Evolutionary conservation across 148 eudicot species (phyloP), one percentile per base, ranked within the genome.

Genomic region (Nepenthes gracilis): DNA sequence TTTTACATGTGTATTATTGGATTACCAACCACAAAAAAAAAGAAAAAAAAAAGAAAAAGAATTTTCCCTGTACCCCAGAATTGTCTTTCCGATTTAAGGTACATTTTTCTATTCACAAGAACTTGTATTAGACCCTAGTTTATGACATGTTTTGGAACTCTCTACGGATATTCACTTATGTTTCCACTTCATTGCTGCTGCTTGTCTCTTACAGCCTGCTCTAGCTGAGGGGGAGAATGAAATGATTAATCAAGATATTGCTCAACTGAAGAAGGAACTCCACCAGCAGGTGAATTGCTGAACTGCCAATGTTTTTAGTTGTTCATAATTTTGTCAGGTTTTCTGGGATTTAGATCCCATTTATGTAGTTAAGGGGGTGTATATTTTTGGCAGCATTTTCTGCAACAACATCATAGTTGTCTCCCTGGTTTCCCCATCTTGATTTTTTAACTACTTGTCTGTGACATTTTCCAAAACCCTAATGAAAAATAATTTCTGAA

Each of bases 161-260:
- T 23, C 4, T 3, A 3, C 6, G 45, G 45, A 40, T 4, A 8
- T 47, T 11, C 33, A 6, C 64, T 52, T 50, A 47, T 59, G 10
- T 32, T 61, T 51, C 43, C 55, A 11, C 9, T 53, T 57, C 34
- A 2, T 51, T 62, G 13, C 34, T 58, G 10, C 36, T 33, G 36
- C 36, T 48, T 38, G 60, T 33, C n/a, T 58, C 48, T 56, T 59
- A 61, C 82, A 91, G 97, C 97, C 97, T 72, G 93, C 73, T 74
- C 74, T 91, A 62, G 82, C 88, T 55, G 93, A 88, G 62, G 80
- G 81, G 53, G 97, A 83, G 70, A 87, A 88, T 64, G 90, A 81
- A 64, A 64, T 58, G 48, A 72, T 83, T 55, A 65, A 66, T 59
- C 68, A 80, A 64, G 90, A 88, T 54, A 73, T 81, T 57, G 61